Base-by-base conservation (phyloP, 2,329 filamentous ascomycete species). In the Clonostachys rosea region DNA sequence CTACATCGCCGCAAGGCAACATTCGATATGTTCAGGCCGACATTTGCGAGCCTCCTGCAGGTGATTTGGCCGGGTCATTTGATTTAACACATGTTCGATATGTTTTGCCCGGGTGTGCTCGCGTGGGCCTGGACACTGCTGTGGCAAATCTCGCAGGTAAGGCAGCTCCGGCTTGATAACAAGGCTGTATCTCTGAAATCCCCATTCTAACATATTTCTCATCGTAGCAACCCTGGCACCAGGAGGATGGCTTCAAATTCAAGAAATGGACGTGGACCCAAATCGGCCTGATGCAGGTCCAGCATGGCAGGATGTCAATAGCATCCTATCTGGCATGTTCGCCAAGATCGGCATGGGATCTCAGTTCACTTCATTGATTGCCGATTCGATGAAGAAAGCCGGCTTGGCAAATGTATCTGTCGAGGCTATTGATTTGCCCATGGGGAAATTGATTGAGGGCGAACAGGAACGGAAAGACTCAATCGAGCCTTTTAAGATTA, bases 211-310 rank as follows among this genome's bases (percentile, higher is more conserved):
- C 10, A 14, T 11, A 17, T 14, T 14, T 24, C 35, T 6, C 13
- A 13, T 39, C 36, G 4, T 39, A 48, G 51, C 45, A 5, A 47
- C 52, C 3, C 30, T 54, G 18, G 49, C 43, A 6, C 49, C 49
- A n/a, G 43, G 47, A 1, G 52, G 50, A 12, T 54, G 52, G 50
- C 35, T 52, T 17, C 52, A 54, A 39, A 35, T 48, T 4, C 44
- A 47, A 41, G 46, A 49, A n/a, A 24, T 49, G 16, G 40, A 46
- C 12, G 17, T 45, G 2, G 43, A 20, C 16, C 18, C 2, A 41
- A 35, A 18, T 24, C 14, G 11, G 14, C 20, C 4, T 42, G 49
- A 12, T 40, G 40, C 8, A 43, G 24, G 24, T 4, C 24, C 47
- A 11, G 35, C 49, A 2, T 12, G 47, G 6, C 24, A 30, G 9